phyloP scores from a whole-genome alignment of 257 asterid genomes.

The Solanum ahanhuiri region DNA sequence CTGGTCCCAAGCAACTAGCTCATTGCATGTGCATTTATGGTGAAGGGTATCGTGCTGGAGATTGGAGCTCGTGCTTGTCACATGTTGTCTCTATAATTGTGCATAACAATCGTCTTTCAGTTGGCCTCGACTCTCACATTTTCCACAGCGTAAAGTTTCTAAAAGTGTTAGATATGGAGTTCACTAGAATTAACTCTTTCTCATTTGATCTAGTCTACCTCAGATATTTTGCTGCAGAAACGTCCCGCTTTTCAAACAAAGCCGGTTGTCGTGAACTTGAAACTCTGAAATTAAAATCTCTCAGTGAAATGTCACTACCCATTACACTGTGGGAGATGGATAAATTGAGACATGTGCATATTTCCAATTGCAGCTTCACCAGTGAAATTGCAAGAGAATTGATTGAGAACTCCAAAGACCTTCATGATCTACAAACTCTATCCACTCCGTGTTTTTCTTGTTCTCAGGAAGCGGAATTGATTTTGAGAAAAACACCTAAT shows the following conservation, averaged over 20 bases:
- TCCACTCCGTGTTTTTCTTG: background rate
- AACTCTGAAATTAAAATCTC: background rate
- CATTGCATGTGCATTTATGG: background rate
- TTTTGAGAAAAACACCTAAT: background rate
- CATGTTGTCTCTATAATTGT: background rate
- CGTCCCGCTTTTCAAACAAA: background rate
- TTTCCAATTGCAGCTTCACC: background rate
- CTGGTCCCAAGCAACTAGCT: background rate
- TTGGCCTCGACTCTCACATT: background rate
- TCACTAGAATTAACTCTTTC: background rate
- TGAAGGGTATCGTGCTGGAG: background rate
- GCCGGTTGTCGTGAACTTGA: background rate
- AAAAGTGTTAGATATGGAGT: slow-evolving; percentile 7
- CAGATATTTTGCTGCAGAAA: slow-evolving; percentile 6
- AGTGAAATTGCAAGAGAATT: background rate
- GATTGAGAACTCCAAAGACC: background rate
- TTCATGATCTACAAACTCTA: background rate
- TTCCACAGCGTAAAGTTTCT: background rate
- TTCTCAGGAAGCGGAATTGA: background rate
- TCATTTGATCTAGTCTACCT: background rate
- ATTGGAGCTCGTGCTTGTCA: background rate
- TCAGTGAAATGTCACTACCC: background rate
- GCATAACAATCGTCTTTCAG: background rate
- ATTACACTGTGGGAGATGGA: background rate
- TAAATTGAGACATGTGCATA: slow-evolving; percentile 6